Base-by-base conservation (phyloP, 169 alveolate species). In the Cryptosporidium andersoni region DNA sequence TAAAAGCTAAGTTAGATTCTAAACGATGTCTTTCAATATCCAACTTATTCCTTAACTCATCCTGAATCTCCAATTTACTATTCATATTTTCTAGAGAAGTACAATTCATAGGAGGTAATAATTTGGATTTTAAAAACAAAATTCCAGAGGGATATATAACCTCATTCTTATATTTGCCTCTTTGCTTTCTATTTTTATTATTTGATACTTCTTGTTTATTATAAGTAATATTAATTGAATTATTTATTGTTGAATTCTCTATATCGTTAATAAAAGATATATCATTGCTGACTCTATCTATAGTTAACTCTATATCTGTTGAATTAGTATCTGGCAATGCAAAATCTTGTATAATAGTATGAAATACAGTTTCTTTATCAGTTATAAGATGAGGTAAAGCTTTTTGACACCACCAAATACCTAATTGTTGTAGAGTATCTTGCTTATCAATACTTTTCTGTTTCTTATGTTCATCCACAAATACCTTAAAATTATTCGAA, bases 401-500 rank as follows among this genome's bases (percentile, higher is more conserved):
- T 5, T 74, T 74, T 45, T 74, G 85, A 7, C 85, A 74, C 85
- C 85, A 74, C 85, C 85, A 74, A 58, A 74, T 74, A 14, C 74
- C 60, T 2, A 74, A 14, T 7, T 66, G 49, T 34, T 74, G 55
- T 53, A 74, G 14, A 12, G 60, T 36, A 14, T 74, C 85, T 9
- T 63, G 63, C 34, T 25, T 74, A 12, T 66, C 55, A 42, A 74
- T 56, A 36, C 60, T 58, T 43, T 60, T 68, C 3, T 47, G 45
- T 12, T 64, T 12, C 9, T 58, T 25, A 8, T 74, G 66, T 11
- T 25, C 60, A 9, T 74, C 85, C 2, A 74, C 47, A 4, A 68
- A 52, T 25, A 12, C 37, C 16, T 55, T 74, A 36, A 58, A 49
- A 45, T 42, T 64, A 25, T 25, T 25, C 9, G n/a, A 40, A 42